These are phyloP conservation scores for Populus davidiana DNA, from an alignment of 345 rosid species.

Conservation along the genomic window DNA sequence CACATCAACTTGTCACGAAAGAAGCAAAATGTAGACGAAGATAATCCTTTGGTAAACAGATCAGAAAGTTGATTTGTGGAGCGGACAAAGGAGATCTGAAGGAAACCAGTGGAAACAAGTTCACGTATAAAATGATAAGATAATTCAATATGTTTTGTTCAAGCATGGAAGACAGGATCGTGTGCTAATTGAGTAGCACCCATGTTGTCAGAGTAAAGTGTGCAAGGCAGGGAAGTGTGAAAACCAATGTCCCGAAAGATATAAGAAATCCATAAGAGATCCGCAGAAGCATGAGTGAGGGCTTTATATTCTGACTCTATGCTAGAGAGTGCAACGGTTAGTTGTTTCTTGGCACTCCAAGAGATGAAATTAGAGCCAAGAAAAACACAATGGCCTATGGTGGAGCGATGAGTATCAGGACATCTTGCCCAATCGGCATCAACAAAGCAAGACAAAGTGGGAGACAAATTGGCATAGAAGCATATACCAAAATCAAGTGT, in stretches of 20 bases:
- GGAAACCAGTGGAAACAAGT: neutral
- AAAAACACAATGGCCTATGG: no score
- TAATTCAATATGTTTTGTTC: neutral
- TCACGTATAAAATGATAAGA: neutral
- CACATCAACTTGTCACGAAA: neutral
- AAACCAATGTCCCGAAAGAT: no score
- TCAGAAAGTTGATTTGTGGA: neutral
- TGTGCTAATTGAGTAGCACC: no score
- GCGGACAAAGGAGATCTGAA: neutral
- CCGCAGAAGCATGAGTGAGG: no score
- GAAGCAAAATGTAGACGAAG: rapidly evolving
- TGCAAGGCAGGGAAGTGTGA: no score
- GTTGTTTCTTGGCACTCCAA: neutral
- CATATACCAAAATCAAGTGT: neutral
- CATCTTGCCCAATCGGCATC: neutral
- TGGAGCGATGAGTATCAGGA: neutral
- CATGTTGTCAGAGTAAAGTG: no score
- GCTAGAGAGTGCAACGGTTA: neutral
- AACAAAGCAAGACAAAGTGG: neutral
- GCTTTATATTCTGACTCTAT: no score
- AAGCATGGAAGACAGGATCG: neutral
- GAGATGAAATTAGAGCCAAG: neutral
- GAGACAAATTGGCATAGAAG: neutral
- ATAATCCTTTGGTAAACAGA: neutral
- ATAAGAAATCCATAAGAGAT: no score